Conservation (phyloP, 2,329 filamentous ascomycete genomes). For the Hypoxylon sp. region DNA sequence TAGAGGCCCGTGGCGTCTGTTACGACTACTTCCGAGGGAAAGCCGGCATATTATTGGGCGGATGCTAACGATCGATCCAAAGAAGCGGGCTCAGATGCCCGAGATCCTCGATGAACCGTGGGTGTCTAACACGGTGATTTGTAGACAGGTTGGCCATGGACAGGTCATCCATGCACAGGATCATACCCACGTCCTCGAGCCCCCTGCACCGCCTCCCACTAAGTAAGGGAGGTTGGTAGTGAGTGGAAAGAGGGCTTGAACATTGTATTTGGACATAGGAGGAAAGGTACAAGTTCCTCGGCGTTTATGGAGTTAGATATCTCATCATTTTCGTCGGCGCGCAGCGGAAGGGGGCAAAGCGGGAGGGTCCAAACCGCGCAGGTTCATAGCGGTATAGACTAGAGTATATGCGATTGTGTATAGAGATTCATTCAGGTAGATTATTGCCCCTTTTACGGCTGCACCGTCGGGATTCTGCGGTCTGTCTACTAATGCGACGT, state of each 20-base stretch:
- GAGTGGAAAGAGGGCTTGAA: conserved; percentile 11
- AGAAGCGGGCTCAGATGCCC: conserved; percentile 83
- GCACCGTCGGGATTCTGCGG: conserved; percentile 13
- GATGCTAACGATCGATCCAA: conserved; percentile 93
- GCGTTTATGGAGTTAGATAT: conserved; percentile 37
- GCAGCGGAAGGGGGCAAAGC: conserved; percentile 33
- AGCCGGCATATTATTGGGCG: conserved; percentile 89
- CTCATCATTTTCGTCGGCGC: conserved; percentile 24
- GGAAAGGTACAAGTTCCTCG: conserved; percentile 37
- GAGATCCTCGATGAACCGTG: conserved; percentile 91
- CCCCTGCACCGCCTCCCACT: conserved; percentile 66
- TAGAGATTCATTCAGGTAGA: conserved; percentile 44
- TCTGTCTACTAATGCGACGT: conserved; percentile 37
- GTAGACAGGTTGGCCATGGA: conserved; percentile 80
- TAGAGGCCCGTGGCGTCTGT: conserved; percentile 90
- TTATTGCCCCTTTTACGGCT: conserved; percentile 23
- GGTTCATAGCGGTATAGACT: conserved; percentile 50
- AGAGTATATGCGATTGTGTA: conserved; percentile 45
- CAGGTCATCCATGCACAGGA: conserved; percentile 79
- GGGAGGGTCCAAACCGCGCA: conserved; percentile 46
- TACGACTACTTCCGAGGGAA: conserved; percentile 89
- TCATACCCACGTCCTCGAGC: conserved; percentile 89
- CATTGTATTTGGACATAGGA: conserved; percentile 29
- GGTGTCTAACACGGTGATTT: conserved; percentile 88
- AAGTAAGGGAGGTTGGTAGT: conserved; percentile 45